These are phyloP conservation scores for Ensete glaucum DNA, from an alignment of 176 grass and related monocot species.

Conservation along the genomic window DNA sequence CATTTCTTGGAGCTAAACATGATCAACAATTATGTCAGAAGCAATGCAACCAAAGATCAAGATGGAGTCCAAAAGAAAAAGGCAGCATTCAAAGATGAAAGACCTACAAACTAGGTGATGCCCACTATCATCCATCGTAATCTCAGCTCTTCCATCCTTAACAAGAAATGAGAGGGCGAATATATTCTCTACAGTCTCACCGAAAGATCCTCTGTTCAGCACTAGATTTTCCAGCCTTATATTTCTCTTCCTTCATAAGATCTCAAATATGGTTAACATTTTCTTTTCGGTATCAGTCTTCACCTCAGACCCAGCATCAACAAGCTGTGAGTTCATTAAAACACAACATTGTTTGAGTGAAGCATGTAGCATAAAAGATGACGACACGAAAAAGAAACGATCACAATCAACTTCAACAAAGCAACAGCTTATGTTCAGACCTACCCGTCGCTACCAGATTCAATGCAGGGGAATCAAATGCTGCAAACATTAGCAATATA, in stretches of 20 bases:
- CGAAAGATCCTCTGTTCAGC: constrained; percentile 74
- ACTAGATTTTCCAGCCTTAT: constrained; percentile 67
- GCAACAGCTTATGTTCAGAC: too few species aligned
- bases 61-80: background rate
- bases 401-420: too few species aligned
- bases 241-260: constrained; percentile 50
- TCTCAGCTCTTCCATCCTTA: constrained; percentile 82
- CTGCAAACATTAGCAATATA: background rate
- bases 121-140: constrained; percentile 44
- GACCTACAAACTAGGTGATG: constrained; percentile 78
- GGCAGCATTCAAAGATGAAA: background rate
- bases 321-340: constrained; percentile 39
- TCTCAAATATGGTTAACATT: constrained; percentile 60
- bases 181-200: constrained; percentile 6
- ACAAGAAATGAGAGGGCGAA: background rate
- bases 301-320: constrained; percentile 34
- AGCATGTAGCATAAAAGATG: too few species aligned
- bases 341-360: too few species aligned
- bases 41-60: background rate
- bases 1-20: constrained; percentile 67
- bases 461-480: background rate
- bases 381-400: too few species aligned
- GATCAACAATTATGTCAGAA: background rate
- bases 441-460: too few species aligned
- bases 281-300: constrained; percentile 80